Conservation (phyloP, 345 rosid species). For the Arabidopsis arenosa region DNA sequence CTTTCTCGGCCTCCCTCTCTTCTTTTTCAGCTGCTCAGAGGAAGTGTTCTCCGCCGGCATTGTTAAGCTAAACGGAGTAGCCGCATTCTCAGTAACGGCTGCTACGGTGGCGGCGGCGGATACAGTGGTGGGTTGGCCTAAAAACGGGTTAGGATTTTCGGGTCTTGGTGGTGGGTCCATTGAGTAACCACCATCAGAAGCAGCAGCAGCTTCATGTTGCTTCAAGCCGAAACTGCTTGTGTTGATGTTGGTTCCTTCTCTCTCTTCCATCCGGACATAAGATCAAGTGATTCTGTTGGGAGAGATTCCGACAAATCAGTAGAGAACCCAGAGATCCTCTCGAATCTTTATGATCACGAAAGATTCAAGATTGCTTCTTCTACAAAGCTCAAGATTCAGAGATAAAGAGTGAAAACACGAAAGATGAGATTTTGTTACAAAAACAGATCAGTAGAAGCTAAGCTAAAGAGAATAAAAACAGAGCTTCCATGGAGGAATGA, state of each 20-base stretch:
- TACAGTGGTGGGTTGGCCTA: conserved; percentile 41
- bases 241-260: conserved; percentile 56
- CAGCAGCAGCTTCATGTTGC: conserved; percentile 62
- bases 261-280: conserved; percentile 69
- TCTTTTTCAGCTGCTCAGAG: conserved; percentile 64
- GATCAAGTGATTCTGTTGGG: conserved; percentile 41
- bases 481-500: conserved; percentile 32
- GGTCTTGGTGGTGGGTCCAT: conserved; percentile 59
- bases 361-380: conserved; percentile 34
- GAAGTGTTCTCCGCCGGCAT: conserved; percentile 45
- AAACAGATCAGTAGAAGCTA: conserved; percentile 37
- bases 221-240: conserved; percentile 47
- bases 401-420: conserved; percentile 16
- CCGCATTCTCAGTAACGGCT: conserved; percentile 31
- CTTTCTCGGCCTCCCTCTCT: conserved; percentile 95
- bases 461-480: neutral
- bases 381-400: conserved; percentile 34
- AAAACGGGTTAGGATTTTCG: conserved; percentile 52
- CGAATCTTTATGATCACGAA: conserved; percentile 43
- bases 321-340: conserved; percentile 34
- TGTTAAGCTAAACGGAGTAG: conserved; percentile 45
- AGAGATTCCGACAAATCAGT: conserved; percentile 44
- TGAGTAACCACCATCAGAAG: conserved; percentile 49
- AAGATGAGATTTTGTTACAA: conserved; percentile 14
- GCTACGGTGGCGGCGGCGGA: conserved; percentile 4